A percentile compares a stretch with the other conserved stretches of the same genome.
phyloP scores from a whole-genome alignment of 257 asterid genomes.

The Solanum etuberosum region DNA sequence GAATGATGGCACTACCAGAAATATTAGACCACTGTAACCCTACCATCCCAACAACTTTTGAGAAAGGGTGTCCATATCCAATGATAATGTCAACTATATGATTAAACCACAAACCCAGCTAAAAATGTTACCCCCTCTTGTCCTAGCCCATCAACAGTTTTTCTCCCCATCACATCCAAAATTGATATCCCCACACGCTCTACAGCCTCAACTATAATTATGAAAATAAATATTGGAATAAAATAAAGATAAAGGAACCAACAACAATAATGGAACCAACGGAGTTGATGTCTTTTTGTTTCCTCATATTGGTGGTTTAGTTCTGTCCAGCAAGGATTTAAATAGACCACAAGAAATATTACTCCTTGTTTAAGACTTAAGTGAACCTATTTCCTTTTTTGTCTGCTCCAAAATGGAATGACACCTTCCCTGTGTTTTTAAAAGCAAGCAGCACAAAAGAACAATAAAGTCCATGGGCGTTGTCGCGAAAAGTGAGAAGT shows the following conservation, averaged over 20 bases:
- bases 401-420: neutral
- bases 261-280: neutral
- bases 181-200: slow-evolving; percentile 14
- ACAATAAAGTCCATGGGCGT: neutral
- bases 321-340: neutral
- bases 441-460: neutral
- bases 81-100: neutral
- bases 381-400: neutral
- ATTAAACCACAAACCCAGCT: neutral
- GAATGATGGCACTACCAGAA: neutral
- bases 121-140: neutral
- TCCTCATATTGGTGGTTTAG: neutral
- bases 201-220: slow-evolving; percentile 1
- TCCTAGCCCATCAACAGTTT: neutral
- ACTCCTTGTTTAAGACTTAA: neutral
- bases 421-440: neutral
- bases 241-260: neutral
- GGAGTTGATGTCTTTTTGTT: slow-evolving; percentile 5
- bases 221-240: neutral
- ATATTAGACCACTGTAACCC: neutral
- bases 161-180: neutral
- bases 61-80: neutral
- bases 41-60: slow-evolving; percentile 6
- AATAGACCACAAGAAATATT: neutral
- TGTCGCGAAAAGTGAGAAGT: neutral